Evolutionary conservation across 257 asterid genomes (phyloP).

Genomic region (Echium plantagineum): DNA sequence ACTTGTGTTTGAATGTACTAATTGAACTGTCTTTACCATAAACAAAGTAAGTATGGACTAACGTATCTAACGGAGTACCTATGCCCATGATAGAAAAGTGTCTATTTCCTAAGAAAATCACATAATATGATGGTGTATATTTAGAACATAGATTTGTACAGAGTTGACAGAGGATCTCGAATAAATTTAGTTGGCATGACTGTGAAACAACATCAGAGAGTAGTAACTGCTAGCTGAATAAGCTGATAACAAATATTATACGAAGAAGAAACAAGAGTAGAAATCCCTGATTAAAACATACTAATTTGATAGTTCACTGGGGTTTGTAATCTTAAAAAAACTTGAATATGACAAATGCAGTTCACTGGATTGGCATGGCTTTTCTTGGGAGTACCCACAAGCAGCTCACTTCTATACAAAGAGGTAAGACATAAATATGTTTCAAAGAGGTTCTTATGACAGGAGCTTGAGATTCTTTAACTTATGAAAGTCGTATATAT

Average conservation of each 20-base stretch:
- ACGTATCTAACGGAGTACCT: background rate
- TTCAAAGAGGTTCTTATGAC: background rate
- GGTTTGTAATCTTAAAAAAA: conserved; percentile 2
- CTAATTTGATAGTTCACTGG: background rate
- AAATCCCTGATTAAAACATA: background rate
- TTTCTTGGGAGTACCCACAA: conserved; percentile 93
- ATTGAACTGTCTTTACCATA: background rate
- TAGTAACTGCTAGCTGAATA: background rate
- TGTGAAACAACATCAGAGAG: background rate
- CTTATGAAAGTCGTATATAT: background rate
- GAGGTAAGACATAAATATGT: conserved; percentile 35
- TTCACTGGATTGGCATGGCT: conserved; percentile 97
- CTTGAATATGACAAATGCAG: conserved; percentile 28
- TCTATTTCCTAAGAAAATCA: no score
- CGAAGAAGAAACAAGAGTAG: background rate
- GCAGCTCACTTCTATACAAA: conserved; percentile 93
- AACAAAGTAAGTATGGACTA: no score
- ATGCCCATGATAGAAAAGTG: no score
- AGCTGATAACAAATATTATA: background rate
- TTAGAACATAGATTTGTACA: no score
- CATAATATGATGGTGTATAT: no score
- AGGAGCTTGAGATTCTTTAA: conserved; percentile 29
- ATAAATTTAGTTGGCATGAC: no score
- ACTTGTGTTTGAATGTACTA: background rate
- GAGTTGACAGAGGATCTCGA: no score